These are phyloP conservation scores for Saururus chinensis DNA, from an alignment of 164 flowering plant species.

Conservation along the genomic window DNA sequence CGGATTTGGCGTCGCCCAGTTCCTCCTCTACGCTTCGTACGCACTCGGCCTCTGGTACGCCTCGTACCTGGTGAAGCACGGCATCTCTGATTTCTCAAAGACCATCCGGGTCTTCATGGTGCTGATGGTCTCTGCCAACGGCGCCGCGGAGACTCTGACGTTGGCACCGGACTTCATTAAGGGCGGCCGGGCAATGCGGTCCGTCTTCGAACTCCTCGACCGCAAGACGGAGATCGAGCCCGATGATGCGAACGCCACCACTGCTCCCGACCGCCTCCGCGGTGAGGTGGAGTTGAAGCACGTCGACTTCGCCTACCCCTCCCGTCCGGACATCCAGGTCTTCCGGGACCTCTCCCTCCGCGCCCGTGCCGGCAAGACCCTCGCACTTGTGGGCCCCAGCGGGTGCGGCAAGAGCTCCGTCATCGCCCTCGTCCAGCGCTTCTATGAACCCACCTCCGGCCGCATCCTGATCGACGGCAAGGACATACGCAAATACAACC, in stretches of 20 bases:
- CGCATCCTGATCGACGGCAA: conserved; percentile 79
- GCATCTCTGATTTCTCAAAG: conserved; percentile 93
- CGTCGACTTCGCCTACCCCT: conserved; percentile 80
- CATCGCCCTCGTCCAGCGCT: conserved; percentile 64
- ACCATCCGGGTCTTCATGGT: conserved; percentile 97
- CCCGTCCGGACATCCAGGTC: conserved; percentile 68
- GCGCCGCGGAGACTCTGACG: conserved; percentile 96
- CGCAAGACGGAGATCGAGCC: conserved; percentile 93
- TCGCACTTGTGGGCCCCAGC: conserved; percentile 96
- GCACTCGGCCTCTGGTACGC: conserved; percentile 98
- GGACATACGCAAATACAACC: conserved; percentile 82
- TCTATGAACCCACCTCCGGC: conserved; percentile 90
- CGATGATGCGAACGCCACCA: conserved; percentile 60
- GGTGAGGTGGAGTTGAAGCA: conserved; percentile 93
- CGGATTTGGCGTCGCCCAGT: conserved; percentile 88
- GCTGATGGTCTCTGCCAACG: conserved; percentile 98
- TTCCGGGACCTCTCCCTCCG: conserved; percentile 79
- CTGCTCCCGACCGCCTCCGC: conserved; percentile 62
- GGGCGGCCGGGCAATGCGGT: conserved; percentile 94
- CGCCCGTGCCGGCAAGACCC: conserved; percentile 83
- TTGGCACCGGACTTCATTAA: conserved; percentile 96
- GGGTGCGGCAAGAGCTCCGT: conserved; percentile 96
- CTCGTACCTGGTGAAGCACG: conserved; percentile 93
- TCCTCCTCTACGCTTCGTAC: conserved; percentile 80
- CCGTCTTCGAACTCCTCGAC: conserved; percentile 88